phyloP scores from a whole-genome alignment of 2,329 filamentous ascomycete species.

The Exophiala sideris region DNA sequence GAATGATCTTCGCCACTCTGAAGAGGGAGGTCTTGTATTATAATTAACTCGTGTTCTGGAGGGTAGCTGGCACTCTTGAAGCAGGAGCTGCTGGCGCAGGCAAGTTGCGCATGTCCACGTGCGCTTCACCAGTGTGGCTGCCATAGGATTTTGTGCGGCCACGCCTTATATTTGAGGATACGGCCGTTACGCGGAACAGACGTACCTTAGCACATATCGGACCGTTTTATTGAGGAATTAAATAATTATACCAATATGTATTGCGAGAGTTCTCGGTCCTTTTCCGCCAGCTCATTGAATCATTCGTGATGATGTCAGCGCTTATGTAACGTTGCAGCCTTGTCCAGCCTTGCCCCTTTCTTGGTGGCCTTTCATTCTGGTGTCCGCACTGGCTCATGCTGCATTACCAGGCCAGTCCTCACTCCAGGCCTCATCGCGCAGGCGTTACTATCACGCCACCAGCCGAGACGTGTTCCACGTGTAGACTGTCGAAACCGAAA shows the following conservation, averaged over 20 bases:
- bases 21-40: background rate
- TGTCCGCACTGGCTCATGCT: background rate
- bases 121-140: background rate
- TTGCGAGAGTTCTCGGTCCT: background rate
- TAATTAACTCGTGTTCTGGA: background rate
- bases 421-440: slow-evolving; percentile 46
- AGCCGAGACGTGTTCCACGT: slow-evolving; percentile 50
- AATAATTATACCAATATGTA: slow-evolving; percentile 11
- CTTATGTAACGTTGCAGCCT: background rate
- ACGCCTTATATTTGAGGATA: background rate
- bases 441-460: slow-evolving; percentile 52
- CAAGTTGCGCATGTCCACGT: slow-evolving; percentile 14
- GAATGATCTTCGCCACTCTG: background rate
- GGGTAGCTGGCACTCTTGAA: background rate
- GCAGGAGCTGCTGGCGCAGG: slow-evolving; percentile 5
- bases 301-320: background rate
- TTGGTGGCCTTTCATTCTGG: background rate
- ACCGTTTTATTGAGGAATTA: no score
- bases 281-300: background rate
- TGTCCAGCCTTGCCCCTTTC: background rate
- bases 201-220: no score
- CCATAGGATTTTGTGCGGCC: background rate
- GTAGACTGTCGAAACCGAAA: slow-evolving; percentile 41
- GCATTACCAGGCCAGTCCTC: background rate
- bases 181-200: no score